phyloP scores from a whole-genome alignment of 805 yeast species.

The Nakazawaea ambrosiae region DNA sequence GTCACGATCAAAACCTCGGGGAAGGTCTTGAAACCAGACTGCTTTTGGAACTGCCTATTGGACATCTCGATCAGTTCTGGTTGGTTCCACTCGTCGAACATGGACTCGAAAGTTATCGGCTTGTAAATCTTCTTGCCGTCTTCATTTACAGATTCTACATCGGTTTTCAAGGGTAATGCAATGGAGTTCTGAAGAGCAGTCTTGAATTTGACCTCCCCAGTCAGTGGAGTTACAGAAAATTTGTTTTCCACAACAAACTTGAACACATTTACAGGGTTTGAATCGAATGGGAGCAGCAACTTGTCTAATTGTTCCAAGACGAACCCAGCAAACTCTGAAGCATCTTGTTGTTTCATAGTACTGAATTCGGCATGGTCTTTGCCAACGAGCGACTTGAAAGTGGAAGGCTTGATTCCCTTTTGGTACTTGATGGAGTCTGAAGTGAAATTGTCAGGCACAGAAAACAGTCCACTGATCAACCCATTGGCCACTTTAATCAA shows the following conservation, averaged over 20 bases:
- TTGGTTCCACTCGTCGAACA: conserved; percentile 37
- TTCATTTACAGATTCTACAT: conserved; percentile 28
- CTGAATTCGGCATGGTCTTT: conserved; percentile 74
- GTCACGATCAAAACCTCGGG: conserved; percentile 70
- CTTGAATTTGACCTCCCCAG: conserved; percentile 46
- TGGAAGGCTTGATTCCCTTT: conserved; percentile 67
- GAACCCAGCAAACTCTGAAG: conserved; percentile 78
- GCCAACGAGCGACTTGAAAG: conserved; percentile 74
- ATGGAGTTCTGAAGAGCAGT: conserved; percentile 55
- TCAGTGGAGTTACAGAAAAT: conserved; percentile 46
- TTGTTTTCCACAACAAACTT: conserved; percentile 62
- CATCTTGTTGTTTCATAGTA: conserved; percentile 90
- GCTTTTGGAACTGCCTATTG: conserved; percentile 39
- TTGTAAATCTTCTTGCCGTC: conserved; percentile 41
- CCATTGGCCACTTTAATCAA: conserved; percentile 78
- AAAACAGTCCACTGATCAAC: conserved; percentile 62
- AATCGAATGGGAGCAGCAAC: conserved; percentile 23
- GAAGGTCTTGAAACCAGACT: conserved; percentile 46
- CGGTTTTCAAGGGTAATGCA: conserved; percentile 49
- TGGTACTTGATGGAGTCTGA: conserved; percentile 48
- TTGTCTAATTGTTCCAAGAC: conserved; percentile 57
- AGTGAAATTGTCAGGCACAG: conserved; percentile 44
- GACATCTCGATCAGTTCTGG: conserved; percentile 55
- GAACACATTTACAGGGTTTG: conserved; percentile 47
- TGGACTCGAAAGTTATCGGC: conserved; percentile 39